phyloP scores from a whole-genome alignment of 176 grass and related monocot species.

The Juncus inflexus region DNA sequence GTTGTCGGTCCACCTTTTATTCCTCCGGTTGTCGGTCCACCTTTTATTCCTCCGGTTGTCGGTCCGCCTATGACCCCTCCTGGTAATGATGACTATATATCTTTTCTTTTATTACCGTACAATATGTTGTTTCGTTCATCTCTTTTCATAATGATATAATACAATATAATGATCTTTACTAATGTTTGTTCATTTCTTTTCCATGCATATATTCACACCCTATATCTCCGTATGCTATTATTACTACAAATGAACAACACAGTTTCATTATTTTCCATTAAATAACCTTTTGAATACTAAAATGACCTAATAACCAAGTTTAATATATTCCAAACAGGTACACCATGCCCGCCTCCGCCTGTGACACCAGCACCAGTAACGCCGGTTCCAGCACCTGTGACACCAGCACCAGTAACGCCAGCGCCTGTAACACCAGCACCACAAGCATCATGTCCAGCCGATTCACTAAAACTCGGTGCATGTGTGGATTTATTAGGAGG shows the following conservation, averaged over 20 bases:
- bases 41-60: no score
- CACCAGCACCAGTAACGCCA: constrained; percentile 29
- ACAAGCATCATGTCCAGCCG: constrained; percentile 49
- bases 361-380: background rate
- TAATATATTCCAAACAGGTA: background rate
- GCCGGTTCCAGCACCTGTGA: constrained; percentile 25
- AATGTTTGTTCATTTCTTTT: no score
- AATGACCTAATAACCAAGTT: no score
- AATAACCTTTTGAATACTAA: no score
- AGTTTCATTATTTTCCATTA: no score
- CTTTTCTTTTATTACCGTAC: no score
- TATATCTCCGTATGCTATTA: no score
- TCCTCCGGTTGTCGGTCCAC: background rate
- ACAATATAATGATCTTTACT: no score
- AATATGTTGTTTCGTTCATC: no score
- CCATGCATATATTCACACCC: no score
- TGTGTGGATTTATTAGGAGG: constrained; percentile 95
- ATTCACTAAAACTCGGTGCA: constrained; percentile 81
- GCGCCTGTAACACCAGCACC: constrained; percentile 48
- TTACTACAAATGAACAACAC: no score
- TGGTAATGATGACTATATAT: background rate
- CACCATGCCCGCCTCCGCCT: background rate
- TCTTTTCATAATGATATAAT: no score
- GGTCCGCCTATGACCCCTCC: background rate
- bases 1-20: constrained; percentile 15